A percentile compares a stretch with the other conserved stretches of the same genome.
Evolutionary conservation across 768 basidiomycete species (phyloP).

Genomic region (Amanita molliuscula): DNA sequence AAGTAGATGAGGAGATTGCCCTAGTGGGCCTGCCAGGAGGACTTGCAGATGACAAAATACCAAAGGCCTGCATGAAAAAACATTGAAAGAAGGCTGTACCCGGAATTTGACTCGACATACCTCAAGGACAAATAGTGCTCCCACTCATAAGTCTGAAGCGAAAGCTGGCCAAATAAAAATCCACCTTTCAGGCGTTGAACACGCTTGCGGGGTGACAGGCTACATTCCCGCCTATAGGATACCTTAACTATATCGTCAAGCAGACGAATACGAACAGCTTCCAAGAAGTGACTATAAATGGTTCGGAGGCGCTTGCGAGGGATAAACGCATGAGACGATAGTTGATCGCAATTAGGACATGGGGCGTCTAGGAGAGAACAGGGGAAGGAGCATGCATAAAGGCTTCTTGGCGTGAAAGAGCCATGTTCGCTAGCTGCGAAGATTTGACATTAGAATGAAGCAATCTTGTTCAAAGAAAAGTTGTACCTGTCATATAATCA

Average conservation of each 20-base stretch:
- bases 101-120: constrained; percentile 17
- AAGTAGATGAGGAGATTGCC: constrained; percentile 31
- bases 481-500: constrained; percentile 44
- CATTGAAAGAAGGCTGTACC: background rate
- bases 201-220: constrained; percentile 16
- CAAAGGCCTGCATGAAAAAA: constrained; percentile 35
- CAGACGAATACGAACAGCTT: constrained; percentile 46
- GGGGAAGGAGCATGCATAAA: constrained; percentile 44
- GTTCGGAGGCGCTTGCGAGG: constrained; percentile 34
- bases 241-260: constrained; percentile 43
- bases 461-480: background rate
- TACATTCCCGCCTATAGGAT: constrained; percentile 18
- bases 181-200: constrained; percentile 48
- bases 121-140: constrained; percentile 40
- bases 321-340: constrained; percentile 15
- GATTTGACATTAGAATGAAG: background rate
- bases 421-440: constrained; percentile 29
- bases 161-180: constrained; percentile 46
- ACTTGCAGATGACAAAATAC: constrained; percentile 52
- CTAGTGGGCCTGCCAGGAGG: constrained; percentile 24
- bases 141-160: constrained; percentile 62
- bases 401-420: constrained; percentile 33
- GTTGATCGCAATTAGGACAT: constrained; percentile 25
- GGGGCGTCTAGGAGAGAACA: constrained; percentile 30
- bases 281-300: constrained; percentile 42